A percentile compares a stretch with the other conserved stretches of the same genome.
Conservation (phyloP, 352 stramenopile species). For the Phytophthora foliorum region DNA sequence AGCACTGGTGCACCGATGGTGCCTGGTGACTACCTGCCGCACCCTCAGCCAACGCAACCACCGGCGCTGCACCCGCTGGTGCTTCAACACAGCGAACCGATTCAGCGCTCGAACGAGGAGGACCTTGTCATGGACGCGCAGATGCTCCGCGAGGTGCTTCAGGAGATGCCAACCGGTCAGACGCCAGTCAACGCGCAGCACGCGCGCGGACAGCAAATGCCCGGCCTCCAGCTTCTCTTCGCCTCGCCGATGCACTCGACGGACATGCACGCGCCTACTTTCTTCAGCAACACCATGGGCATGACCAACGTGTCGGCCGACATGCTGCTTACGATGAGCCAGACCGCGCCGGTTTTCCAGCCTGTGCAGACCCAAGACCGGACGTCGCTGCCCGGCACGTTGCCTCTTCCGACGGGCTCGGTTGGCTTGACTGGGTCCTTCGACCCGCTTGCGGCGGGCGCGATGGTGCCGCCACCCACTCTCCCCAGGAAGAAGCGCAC, state of each 20-base stretch:
- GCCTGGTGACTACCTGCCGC: conserved; percentile 22
- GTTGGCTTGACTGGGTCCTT: conserved; percentile 1
- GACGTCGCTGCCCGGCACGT: conserved; percentile 11
- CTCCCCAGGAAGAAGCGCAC: conserved; percentile 67
- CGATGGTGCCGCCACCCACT: conserved; percentile 10
- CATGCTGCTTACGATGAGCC: conserved; percentile 39
- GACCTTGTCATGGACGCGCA: conserved; percentile 51
- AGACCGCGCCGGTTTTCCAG: conserved; percentile 33
- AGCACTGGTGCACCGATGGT: conserved; percentile 11
- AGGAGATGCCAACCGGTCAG: conserved; percentile 41
- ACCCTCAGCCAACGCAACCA: conserved; percentile 26
- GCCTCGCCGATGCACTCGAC: conserved; percentile 40
- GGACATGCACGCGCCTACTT: conserved; percentile 29
- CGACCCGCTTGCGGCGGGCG: conserved; percentile 16
- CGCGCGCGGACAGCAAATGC: conserved; percentile 36
- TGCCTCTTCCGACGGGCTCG: conserved; percentile 17
- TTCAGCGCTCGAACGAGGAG: conserved; percentile 41
- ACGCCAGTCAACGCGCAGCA: conserved; percentile 29
- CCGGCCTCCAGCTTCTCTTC: conserved; percentile 48
- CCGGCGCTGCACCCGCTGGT: conserved; percentile 37
- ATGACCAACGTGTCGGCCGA: conserved; percentile 27
- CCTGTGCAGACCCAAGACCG: conserved; percentile 13
- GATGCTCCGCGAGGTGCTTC: conserved; percentile 53
- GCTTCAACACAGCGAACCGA: conserved; percentile 37
- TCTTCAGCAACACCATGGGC: conserved; percentile 35